phyloP scores from a whole-genome alignment of 2,329 filamentous ascomycete genomes.

The Hypomyces perniciosus region DNA sequence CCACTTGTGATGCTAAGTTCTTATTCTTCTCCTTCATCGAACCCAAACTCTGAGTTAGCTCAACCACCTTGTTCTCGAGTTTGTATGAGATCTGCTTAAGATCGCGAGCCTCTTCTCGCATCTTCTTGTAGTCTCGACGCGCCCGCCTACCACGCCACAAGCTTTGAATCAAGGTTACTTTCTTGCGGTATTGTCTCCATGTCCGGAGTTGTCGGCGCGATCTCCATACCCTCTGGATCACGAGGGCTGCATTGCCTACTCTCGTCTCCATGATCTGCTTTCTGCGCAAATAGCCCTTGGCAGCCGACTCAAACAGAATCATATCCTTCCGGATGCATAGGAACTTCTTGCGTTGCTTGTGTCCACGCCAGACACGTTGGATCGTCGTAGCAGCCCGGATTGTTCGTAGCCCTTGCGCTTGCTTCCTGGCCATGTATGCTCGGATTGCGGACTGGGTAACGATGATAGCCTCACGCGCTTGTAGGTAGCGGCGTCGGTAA shows the following conservation, averaged over 20 bases:
- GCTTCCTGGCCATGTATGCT: slow-evolving; percentile 70
- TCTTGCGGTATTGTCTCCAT: slow-evolving; percentile 86
- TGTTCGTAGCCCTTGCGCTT: slow-evolving; percentile 73
- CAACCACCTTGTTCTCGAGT: slow-evolving; percentile 98
- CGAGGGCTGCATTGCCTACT: slow-evolving; percentile 80
- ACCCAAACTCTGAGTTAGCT: slow-evolving; percentile 89
- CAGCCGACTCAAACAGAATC: slow-evolving; percentile 79
- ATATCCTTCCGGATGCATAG: slow-evolving; percentile 73
- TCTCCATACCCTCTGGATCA: slow-evolving; percentile 89
- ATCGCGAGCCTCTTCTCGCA: slow-evolving; percentile 93
- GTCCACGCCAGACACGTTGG: slow-evolving; percentile 89
- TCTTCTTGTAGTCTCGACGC: slow-evolving; percentile 76
- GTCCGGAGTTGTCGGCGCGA: slow-evolving; percentile 68
- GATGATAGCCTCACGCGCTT: slow-evolving; percentile 76
- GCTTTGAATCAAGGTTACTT: slow-evolving; percentile 84
- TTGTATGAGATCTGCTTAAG: slow-evolving; percentile 99
- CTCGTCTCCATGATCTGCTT: slow-evolving; percentile 92
- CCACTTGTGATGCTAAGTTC: slow-evolving; percentile 75
- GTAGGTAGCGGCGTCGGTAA: slow-evolving; percentile 85
- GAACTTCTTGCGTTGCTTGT: slow-evolving; percentile 81
- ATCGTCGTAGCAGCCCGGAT: slow-evolving; percentile 88
- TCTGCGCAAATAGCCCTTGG: slow-evolving; percentile 86
- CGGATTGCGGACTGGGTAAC: slow-evolving; percentile 71
- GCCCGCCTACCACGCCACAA: slow-evolving; percentile 84
- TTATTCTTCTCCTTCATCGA: slow-evolving; percentile 95